Evolutionary conservation across 2,329 filamentous ascomycete species (phyloP), one percentile per base, ranked within the genome.

Genomic region (Alternaria viburni): DNA sequence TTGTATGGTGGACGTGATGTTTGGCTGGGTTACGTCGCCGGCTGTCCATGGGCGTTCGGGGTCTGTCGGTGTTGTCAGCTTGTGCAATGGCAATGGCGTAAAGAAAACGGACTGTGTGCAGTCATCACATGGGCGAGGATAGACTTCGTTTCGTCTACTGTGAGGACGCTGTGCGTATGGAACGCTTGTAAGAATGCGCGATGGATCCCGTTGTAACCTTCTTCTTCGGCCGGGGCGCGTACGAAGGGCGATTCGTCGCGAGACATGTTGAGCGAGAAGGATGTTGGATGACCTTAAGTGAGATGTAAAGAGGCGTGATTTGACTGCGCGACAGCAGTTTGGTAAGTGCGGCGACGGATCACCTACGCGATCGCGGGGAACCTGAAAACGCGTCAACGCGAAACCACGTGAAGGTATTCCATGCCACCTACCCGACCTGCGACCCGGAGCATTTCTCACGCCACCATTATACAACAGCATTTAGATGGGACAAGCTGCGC

Each of bases 161-260:
- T 96, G 79, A 98, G 85, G 47, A 89, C 88, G 21, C 92, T 91
- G 54, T 90, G 89, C 4, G 92, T 89, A 79, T 97, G 86, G 69
- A 99, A 89, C 52, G 92, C 92, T 81, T 99, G 96, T 1, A 98
- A 85, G 75, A 99, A 97, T 9, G 95, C 94, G 61, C 93, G 90
- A 78, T 97, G 92, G 65, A 86, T 86, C 76, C 96, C 64, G 13
- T 68, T 70, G 52, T 77, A 77, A 23, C 57, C 46, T 19, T 65
- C 65, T 6, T 67, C 65, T 45, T 63, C 65, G 19, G 59, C 50
- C 15, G 49, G 64, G 7, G 65, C 55, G 49, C 65, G 67, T 1
- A 70, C 67, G 4, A 69, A 54, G 1, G 70, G 66, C 2, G 69
- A 66, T 6, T 63, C 61, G 15, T 60, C 65, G 13, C 66, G 65